Evolutionary conservation across 768 basidiomycete species (phyloP), one percentile per base, ranked within the genome.

Genomic region (Boletus coccyginus): DNA sequence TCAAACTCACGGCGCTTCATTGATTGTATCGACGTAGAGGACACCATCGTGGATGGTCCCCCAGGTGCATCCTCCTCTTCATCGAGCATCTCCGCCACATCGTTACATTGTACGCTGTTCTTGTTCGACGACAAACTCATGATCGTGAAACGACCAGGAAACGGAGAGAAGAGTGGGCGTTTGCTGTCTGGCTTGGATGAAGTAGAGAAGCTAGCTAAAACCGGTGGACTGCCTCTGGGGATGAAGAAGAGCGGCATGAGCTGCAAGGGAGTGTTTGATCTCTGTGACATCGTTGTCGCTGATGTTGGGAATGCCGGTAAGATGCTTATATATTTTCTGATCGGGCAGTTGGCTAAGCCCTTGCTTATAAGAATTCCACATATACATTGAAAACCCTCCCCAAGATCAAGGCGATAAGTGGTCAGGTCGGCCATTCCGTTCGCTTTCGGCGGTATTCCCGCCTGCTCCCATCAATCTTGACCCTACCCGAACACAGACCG

Each of bases 51-150:
- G 27, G 87, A 88, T 52, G 70, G 76, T 3, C 63, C 65, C 5
- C 52, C 59, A 2, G 74, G 75, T 29, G 61, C 76, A 29, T 79
- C 82, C 48, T 78, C 80, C 17, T 72, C 69, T 10, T 65, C 78
- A 35, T 73, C 76, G 13, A 77, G 75, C 50, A 64, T 72, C 8
- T 72, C 77, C 2, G 64, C 73, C 1, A 79, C 74, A 3, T 76
- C 81, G 1, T 79, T 96, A 17, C 88, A 92, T 66, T 95, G 90
- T 71, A 92, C 90, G 3, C 75, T 99, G 31, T 90, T 98, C 70
- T 78, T 99, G 45, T 98, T 99, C 68, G 90, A 94, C 59, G 96
- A 99, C 73, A 92, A 92, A 66, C 76, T 99, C 21, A 80, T 98
- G 69, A 85, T 99, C 57, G 90, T 87, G 46, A 98, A 98, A 74